Conservation (phyloP, 2,329 filamentous ascomycete species). For the Cercospora citrullina region DNA sequence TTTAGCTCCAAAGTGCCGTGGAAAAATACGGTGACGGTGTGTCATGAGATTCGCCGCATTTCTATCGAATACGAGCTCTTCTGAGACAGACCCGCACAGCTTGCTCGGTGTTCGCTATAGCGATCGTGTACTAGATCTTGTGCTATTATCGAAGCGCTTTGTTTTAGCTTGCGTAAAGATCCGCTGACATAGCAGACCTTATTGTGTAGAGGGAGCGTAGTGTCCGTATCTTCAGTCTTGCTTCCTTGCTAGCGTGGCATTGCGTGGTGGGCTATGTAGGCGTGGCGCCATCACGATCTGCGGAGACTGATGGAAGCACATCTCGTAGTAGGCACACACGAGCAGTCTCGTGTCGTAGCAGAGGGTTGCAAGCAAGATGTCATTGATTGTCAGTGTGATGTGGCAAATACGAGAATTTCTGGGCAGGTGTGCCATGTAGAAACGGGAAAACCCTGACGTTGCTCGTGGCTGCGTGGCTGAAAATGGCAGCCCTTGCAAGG, state of each 20-base stretch:
- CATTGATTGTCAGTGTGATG: conserved; percentile 1
- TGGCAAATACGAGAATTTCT: background rate
- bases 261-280: background rate
- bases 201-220: background rate
- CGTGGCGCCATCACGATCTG: background rate
- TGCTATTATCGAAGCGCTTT: background rate
- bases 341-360: background rate
- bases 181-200: background rate
- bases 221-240: background rate
- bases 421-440: background rate
- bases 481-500: background rate
- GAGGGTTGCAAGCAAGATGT: background rate
- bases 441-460: background rate
- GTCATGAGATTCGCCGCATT: background rate
- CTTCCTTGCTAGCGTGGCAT: background rate
- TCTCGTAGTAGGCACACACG: background rate
- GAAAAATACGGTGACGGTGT: background rate
- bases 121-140: background rate
- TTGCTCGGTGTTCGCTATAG: background rate
- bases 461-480: background rate
- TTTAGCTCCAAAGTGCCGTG: background rate
- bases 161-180: background rate
- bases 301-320: background rate
- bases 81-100: background rate
- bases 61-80: background rate